phyloP scores from a whole-genome alignment of 139 green algal genomes.

The Chlorella sp. region DNA sequence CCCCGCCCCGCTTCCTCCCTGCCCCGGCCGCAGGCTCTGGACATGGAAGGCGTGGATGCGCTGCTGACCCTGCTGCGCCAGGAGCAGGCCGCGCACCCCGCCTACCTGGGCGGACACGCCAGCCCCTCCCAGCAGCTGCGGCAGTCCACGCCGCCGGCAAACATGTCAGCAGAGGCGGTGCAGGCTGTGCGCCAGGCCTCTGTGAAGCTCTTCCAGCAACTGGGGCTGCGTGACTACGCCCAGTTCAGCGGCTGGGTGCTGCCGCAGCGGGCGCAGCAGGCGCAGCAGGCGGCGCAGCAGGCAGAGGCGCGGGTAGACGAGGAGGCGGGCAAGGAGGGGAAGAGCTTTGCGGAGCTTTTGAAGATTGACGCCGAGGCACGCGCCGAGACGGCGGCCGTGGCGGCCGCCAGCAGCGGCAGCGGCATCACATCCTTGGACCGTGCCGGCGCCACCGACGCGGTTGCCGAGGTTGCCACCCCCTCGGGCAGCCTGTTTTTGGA shows the following conservation, averaged over 20 bases:
- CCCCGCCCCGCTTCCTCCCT: not conserved
- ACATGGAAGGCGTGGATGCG: constrained; percentile 19
- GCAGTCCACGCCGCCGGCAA: constrained; percentile 21
- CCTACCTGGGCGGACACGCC: constrained; percentile 25
- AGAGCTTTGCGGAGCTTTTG: constrained; percentile 38
- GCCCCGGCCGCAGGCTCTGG: constrained; percentile 9
- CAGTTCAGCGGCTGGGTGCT: constrained; percentile 47
- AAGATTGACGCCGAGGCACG: constrained; percentile 16
- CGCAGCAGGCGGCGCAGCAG: not conserved
- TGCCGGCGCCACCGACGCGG: not conserved
- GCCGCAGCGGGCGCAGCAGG: not conserved
- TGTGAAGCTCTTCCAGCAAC: constrained; percentile 28
- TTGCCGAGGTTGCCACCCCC: not conserved
- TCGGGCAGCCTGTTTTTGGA: not conserved
- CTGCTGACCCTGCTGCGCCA: not conserved
- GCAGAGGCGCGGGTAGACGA: not conserved
- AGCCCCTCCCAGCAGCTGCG: constrained; percentile 34
- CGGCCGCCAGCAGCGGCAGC: not conserved
- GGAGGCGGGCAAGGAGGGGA: not conserved
- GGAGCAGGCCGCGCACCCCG: constrained; percentile 14
- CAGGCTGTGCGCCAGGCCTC: constrained; percentile 6
- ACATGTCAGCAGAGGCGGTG: constrained; percentile 5
- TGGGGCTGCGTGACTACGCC: constrained; percentile 43
- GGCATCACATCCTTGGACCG: constrained; percentile 10
- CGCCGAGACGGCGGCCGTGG: not conserved